Evolutionary conservation across 2,329 filamentous ascomycete species (phyloP).

Genomic region (Botrytis elliptica): DNA sequence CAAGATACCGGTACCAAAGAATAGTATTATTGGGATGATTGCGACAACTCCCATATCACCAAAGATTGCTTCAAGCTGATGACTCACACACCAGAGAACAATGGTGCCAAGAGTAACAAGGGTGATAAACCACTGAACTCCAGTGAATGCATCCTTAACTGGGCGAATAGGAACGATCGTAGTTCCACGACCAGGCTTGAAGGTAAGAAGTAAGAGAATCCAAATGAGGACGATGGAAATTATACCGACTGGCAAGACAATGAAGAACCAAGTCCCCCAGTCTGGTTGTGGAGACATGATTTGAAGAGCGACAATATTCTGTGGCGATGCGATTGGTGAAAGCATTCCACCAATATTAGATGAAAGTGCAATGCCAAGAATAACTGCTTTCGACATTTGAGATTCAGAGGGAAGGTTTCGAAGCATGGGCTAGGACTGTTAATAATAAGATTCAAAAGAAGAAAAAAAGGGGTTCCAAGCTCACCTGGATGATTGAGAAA

Average conservation of each 20-base stretch:
- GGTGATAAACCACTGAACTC: slow-evolving; percentile 90
- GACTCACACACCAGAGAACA: slow-evolving; percentile 84
- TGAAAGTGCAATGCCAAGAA: slow-evolving; percentile 90
- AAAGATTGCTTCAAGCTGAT: slow-evolving; percentile 82
- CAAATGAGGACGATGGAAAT: slow-evolving; percentile 87
- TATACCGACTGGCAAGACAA: slow-evolving; percentile 88
- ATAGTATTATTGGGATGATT: slow-evolving; percentile 91
- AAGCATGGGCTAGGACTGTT: slow-evolving; percentile 69
- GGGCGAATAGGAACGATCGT: slow-evolving; percentile 89
- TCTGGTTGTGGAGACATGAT: slow-evolving; percentile 92
- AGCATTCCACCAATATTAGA: slow-evolving; percentile 96
- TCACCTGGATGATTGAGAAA: slow-evolving; percentile 92
- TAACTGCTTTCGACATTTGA: slow-evolving; percentile 89
- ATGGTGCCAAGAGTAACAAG: slow-evolving; percentile 83
- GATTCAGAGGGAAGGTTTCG: slow-evolving; percentile 89
- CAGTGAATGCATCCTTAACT: slow-evolving; percentile 83
- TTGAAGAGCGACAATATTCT: slow-evolving; percentile 94
- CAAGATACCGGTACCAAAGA: slow-evolving; percentile 93
- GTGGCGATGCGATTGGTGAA: slow-evolving; percentile 93
- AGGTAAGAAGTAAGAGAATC: slow-evolving; percentile 79
- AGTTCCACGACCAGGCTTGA: slow-evolving; percentile 80
- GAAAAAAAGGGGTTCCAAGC: slow-evolving; percentile 26
- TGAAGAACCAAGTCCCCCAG: slow-evolving; percentile 97
- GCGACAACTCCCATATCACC: slow-evolving; percentile 99
- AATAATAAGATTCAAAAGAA: slow-evolving; percentile 1